Evolutionary conservation across 345 rosid species (phyloP), one percentile per base, ranked within the genome.

Genomic region (Eucalyptus pauciflora): DNA sequence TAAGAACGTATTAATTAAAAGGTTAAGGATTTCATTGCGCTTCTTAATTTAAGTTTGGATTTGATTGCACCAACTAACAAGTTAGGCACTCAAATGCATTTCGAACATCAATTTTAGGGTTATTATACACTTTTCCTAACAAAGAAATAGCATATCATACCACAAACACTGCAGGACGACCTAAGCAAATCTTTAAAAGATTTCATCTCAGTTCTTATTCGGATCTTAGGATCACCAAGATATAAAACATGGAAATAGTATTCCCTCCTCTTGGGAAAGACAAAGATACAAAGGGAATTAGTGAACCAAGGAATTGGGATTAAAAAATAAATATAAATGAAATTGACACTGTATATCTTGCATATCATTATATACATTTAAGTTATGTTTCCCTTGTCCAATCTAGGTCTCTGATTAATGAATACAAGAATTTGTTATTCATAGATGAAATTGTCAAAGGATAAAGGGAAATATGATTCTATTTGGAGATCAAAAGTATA

Each of bases 161-260:
- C 24, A 33, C 80, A 69, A 69, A 69, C 80, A 69, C 24, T 16
- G 3, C 80, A 17, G 0, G 25, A 18, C 2, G 24, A 18, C 4
- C 22, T 8, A 31, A 52, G 24, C 25, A 52, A 52, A 18, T 52
- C 25, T 4, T 52, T 52, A 52, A 52, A 52, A 52, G 58, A 52
- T 5, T 52, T 18, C 24, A 52, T 52, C 58, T 52, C 25, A 18
- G 2, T 52, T 52, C 58, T 52, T 52, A 52, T 52, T 18, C 0
- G 0, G 1, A 18, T 52, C 1, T 52, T 0, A 18, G 0, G 58
- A 52, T 52, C 58, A 52, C 10, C 0, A 18, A 4, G 58, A 18
- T 52, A 52, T 52, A 52, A 52, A 52, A 52, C 58, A 52, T 52
- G 58, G 58, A 52, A 10, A 52, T 4, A 52, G 58, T 52, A 52